Conservation (phyloP, 108 stramenopile genomes). For the Phaeodactylum tricornutum region DNA sequence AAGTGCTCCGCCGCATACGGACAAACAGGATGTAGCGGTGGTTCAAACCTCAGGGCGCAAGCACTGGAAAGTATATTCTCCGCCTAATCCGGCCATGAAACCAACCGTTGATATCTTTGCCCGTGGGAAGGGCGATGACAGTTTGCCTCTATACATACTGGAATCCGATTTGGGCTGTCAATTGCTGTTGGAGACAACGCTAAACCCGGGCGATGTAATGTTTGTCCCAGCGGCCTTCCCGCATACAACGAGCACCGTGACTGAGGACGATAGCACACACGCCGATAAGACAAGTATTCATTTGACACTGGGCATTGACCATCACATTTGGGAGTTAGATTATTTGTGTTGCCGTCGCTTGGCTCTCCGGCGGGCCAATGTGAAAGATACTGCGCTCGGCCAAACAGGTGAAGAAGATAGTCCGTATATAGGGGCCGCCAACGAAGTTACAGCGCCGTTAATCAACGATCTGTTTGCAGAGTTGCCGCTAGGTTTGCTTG, state of each 20-base stretch:
- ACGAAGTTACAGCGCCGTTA: constrained; percentile 40
- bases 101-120: constrained; percentile 81
- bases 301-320: constrained; percentile 85
- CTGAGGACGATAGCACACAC: constrained; percentile 4
- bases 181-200: constrained; percentile 50
- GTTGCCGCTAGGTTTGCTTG: constrained; percentile 49
- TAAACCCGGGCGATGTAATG: constrained; percentile 69
- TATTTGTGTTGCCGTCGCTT: constrained; percentile 54
- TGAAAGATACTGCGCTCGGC: constrained; percentile 42
- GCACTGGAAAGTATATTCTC: constrained; percentile 65
- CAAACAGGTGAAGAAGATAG: constrained; percentile 39
- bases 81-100: constrained; percentile 47
- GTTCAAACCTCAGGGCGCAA: constrained; percentile 83
- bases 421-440: constrained; percentile 48
- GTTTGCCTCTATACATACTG: constrained; percentile 54
- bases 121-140: constrained; percentile 80
- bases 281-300: constrained; percentile 64
- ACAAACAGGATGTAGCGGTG: constrained; percentile 89
- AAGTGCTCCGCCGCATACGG: constrained; percentile 90
- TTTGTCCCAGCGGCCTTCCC: constrained; percentile 90
- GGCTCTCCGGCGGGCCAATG: constrained; percentile 39
- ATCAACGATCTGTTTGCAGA: constrained; percentile 35
- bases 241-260: constrained; percentile 81
- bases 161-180: constrained; percentile 28
- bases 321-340: constrained; percentile 89